phyloP scores from a whole-genome alignment of 768 basidiomycete genomes.

The Mycena vulgaris region DNA sequence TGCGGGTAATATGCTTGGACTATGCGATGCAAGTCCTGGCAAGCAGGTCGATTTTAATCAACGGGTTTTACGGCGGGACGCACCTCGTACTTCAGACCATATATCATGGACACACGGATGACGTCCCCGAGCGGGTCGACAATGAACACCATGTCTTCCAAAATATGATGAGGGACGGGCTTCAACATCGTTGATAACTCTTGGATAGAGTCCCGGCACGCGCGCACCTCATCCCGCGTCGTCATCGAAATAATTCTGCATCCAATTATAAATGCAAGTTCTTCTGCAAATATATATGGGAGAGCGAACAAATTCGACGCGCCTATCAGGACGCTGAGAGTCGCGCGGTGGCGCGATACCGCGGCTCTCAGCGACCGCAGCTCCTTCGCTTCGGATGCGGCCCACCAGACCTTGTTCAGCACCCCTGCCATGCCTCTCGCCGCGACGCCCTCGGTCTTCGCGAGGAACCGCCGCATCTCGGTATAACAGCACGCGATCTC shows the following conservation, averaged over 20 bases:
- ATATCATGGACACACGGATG: conserved; percentile 15
- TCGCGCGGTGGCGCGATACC: conserved; percentile 7
- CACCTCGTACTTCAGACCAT: conserved; percentile 14
- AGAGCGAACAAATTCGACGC: conserved; percentile 10
- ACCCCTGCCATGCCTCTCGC: conserved; percentile 9
- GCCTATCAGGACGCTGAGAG: conserved; percentile 11
- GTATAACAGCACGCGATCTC: neutral
- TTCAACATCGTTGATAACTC: conserved; percentile 6
- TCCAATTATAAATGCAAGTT: neutral
- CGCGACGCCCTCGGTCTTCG: neutral
- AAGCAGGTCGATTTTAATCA: too few relatives aligned
- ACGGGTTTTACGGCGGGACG: neutral
- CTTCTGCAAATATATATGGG: neutral
- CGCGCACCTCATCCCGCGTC: neutral
- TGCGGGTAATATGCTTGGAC: conserved; percentile 14
- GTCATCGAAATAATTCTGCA: neutral
- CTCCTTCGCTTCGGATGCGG: conserved; percentile 11
- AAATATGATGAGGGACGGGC: conserved; percentile 9
- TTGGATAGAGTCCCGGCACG: neutral
- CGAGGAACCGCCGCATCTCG: conserved; percentile 15
- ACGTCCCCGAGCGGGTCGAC: conserved; percentile 16
- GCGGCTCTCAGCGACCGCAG: neutral
- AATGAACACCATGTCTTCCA: conserved; percentile 20
- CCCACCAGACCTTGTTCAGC: conserved; percentile 15
- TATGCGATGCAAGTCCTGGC: conserved; percentile 13